Conservation (phyloP, 306 rosid genomes). For the Canavalia gladiata region DNA sequence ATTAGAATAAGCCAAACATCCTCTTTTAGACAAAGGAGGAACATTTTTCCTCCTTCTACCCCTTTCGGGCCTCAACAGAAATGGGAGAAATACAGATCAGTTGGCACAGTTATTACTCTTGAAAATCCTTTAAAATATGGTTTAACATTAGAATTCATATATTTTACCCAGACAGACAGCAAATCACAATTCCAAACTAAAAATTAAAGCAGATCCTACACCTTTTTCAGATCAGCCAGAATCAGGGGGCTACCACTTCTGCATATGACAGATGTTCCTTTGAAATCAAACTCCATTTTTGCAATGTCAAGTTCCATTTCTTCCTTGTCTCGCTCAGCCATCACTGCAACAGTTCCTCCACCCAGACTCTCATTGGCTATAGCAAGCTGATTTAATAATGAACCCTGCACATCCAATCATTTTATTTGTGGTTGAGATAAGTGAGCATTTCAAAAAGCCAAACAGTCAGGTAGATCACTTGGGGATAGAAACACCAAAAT, state of each 20-base stretch:
- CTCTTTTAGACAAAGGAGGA: slow-evolving; percentile 30
- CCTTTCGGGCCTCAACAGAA: slow-evolving; percentile 2
- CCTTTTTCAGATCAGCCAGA: slow-evolving; percentile 94
- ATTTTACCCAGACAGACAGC: slow-evolving; percentile 20
- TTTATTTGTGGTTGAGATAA: slow-evolving; percentile 29
- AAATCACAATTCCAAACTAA: slow-evolving; percentile 16
- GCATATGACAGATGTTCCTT: slow-evolving; percentile 93
- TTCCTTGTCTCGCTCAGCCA: slow-evolving; percentile 97
- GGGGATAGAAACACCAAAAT: slow-evolving; percentile 18
- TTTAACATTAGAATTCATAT: slow-evolving; percentile 18
- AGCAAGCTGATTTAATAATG: slow-evolving; percentile 84
- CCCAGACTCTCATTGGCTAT: slow-evolving; percentile 93
- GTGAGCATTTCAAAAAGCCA: slow-evolving; percentile 30
- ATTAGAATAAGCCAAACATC: slow-evolving; percentile 36
- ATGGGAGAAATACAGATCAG: slow-evolving; percentile 8
- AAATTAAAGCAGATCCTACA: slow-evolving; percentile 41
- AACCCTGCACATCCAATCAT: slow-evolving; percentile 67
- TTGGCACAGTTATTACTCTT: background rate
- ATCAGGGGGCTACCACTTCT: slow-evolving; percentile 94
- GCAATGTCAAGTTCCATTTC: slow-evolving; percentile 96
- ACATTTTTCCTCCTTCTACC: slow-evolving; percentile 31
- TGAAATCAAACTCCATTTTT: slow-evolving; percentile 92
- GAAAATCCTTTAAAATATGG: slow-evolving; percentile 15
- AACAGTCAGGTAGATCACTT: background rate
- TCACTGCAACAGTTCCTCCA: slow-evolving; percentile 89